Percentiles rank a stretch among this genome's conserved stretches.
These are phyloP conservation scores for Syncephalastrum sp. DNA, from an alignment of 371 early-diverging fungal genomes.

Conservation along the genomic window DNA sequence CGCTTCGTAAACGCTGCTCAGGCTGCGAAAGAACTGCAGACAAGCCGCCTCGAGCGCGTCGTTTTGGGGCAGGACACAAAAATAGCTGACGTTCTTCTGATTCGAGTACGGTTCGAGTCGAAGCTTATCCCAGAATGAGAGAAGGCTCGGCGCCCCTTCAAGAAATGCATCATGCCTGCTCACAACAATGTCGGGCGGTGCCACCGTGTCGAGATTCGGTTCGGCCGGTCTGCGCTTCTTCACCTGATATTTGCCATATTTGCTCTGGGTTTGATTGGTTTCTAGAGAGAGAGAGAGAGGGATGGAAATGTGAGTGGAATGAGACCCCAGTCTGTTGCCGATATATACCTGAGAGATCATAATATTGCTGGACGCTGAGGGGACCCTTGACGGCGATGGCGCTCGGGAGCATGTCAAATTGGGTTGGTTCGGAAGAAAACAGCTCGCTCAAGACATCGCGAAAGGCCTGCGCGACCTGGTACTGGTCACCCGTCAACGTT, in stretches of 20 bases:
- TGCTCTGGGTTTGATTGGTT: conserved; percentile 55
- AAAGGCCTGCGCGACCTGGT: conserved; percentile 37
- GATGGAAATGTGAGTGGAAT: not conserved
- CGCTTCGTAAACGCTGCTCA: conserved; percentile 54
- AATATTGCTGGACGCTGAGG: conserved; percentile 49
- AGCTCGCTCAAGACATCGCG: conserved; percentile 40
- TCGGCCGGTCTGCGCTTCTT: conserved; percentile 60
- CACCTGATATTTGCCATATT: conserved; percentile 66
- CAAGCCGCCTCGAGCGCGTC: conserved; percentile 41
- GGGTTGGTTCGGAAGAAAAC: conserved; percentile 25
- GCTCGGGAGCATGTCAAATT: conserved; percentile 23
- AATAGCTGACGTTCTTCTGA: conserved; percentile 56
- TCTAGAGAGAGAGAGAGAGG: conserved; percentile 18
- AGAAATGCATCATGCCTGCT: conserved; percentile 60
- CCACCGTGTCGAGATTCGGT: conserved; percentile 49
- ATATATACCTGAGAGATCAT: conserved; percentile 40
- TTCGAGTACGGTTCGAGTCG: conserved; percentile 58
- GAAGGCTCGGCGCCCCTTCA: conserved; percentile 53
- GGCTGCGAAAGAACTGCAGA: conserved; percentile 50
- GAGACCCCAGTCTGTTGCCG: not conserved
- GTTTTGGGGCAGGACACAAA: conserved; percentile 55
- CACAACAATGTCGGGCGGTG: conserved; percentile 55
- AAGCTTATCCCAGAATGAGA: conserved; percentile 64
- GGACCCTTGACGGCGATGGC: conserved; percentile 46
- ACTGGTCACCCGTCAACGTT: conserved; percentile 13